Base-by-base conservation (phyloP, 129 eudicot genomes). In the Arctium minus region DNA sequence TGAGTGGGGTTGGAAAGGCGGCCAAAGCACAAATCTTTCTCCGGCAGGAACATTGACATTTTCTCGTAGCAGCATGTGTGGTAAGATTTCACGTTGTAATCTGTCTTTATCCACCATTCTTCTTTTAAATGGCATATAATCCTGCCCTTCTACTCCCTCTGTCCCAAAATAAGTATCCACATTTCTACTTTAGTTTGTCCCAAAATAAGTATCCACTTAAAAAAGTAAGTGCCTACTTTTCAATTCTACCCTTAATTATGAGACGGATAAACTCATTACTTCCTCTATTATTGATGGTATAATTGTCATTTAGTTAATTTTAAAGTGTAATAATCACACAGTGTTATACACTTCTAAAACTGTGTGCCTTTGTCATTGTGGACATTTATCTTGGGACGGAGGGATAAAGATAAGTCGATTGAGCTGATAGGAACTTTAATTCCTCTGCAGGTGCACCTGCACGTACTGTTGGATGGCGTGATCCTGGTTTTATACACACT, bases 401-500 rank as follows among this genome's bases (percentile, higher is more conserved):
- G 48, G 17, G 17, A 11, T 12, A 2, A 50, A 50, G 13, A 50
- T 50, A 50, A 11, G 62, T 50, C 12, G 3, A n/a, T 53, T 15
- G 64, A 53, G 18, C 64, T 53, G 64, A 56, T 38, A 33, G 29
- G 37, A 80, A 46, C 76, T 68, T 27, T 69, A 37, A 50, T 56
- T 80, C 36, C 62, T 30, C 15, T 85, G 53, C 79, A 93, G 97
- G 93, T 50, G 71, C 90, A 79, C 97, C 97, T 44, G 97, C 97
- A 79, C 81, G 94, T 11, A 91, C 97, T 0, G 96, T 93, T 83
- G 98, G 96, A 60, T 93, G 98, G 98, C 94, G 96, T 44, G 96
- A 93, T 82, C 98, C 98, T 68, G 98, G 98, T 46, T 93, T 85
- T 86, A 88, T 91, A 76, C 96, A 93, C 78, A 91, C 97, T 18